A percentile compares a stretch with the other conserved stretches of the same genome.
These are phyloP conservation scores for Gossypium australe DNA, from an alignment of 345 rosid species.

Conservation along the genomic window DNA sequence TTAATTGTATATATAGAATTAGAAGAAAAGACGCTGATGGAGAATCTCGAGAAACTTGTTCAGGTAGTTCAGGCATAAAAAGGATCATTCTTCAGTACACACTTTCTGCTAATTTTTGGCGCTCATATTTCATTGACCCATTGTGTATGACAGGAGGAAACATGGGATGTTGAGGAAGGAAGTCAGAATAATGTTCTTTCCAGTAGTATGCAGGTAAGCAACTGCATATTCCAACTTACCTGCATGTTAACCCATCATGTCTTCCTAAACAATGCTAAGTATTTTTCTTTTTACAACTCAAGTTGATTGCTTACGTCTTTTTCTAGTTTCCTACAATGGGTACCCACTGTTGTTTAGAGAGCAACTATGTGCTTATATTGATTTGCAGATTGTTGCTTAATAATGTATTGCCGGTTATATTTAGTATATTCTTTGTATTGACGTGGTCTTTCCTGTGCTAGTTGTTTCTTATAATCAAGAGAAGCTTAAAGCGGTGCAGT, in stretches of 20 bases:
- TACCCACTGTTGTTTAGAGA: neutral
- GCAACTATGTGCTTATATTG: neutral
- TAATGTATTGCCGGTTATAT: neutral
- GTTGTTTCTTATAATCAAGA: slow-evolving; percentile 86
- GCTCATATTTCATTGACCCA: slow-evolving; percentile 19
- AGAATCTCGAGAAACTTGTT: slow-evolving; percentile 86
- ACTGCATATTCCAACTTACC: neutral
- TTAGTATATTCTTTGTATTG: neutral
- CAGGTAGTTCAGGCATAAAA: slow-evolving; percentile 48
- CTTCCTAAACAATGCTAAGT: neutral
- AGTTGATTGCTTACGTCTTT: neutral
- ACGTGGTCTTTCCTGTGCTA: slow-evolving; percentile 22
- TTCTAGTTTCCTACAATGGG: neutral
- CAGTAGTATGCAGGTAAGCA: slow-evolving; percentile 90
- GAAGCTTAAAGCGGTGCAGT: slow-evolving; percentile 97
- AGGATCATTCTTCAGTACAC: slow-evolving; percentile 5
- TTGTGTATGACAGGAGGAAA: slow-evolving; percentile 63
- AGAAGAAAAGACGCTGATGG: slow-evolving; percentile 98
- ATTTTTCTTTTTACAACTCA: neutral
- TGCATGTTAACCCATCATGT: neutral
- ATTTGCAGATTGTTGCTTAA: neutral
- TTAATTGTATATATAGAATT: slow-evolving; percentile 75
- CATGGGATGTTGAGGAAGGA: slow-evolving; percentile 97
- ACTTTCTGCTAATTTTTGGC: slow-evolving; percentile 10
- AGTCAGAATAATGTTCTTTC: slow-evolving; percentile 88